These are phyloP conservation scores for Tetrapisispora arboricola DNA, from an alignment of 805 yeast genomes.

Conservation along the genomic window DNA sequence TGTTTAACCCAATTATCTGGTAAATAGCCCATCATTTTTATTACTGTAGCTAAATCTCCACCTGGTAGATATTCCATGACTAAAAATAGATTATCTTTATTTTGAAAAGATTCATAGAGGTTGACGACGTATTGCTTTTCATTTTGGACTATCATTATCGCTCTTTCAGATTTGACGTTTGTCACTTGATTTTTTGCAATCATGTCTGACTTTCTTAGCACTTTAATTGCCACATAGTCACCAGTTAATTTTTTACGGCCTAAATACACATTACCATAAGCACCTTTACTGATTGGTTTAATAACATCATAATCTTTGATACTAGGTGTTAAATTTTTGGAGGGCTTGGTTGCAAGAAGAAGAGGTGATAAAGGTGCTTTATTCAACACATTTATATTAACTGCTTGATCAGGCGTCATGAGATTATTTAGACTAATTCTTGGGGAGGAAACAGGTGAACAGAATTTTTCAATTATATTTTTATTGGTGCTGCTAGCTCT, in stretches of 20 bases:
- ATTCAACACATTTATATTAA: constrained; percentile 14
- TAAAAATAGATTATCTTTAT: constrained; percentile 70
- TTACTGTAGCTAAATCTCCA: constrained; percentile 85
- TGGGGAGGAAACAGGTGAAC: constrained; percentile 51
- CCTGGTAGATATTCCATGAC: constrained; percentile 97
- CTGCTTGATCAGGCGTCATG: constrained; percentile 27
- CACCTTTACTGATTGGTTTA: constrained; percentile 93
- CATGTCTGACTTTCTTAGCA: constrained; percentile 87
- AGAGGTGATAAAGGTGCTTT: constrained; percentile 76
- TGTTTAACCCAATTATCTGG: constrained; percentile 81
- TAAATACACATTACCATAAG: constrained; percentile 90
- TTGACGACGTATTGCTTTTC: constrained; percentile 91
- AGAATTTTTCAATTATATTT: constrained; percentile 15
- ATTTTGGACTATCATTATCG: constrained; percentile 95
- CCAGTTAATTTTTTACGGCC: constrained; percentile 80
- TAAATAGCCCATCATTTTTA: constrained; percentile 70
- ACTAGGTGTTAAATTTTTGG: constrained; percentile 51
- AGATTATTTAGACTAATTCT: constrained; percentile 34
- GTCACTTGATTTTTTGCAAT: constrained; percentile 93
- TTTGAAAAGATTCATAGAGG: constrained; percentile 79
- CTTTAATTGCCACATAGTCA: constrained; percentile 91
- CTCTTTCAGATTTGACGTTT: constrained; percentile 89
- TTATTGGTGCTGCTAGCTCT: constrained; percentile 11
- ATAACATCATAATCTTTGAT: constrained; percentile 83
- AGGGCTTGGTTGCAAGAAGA: constrained; percentile 52